A percentile compares a stretch with the other conserved stretches of the same genome.
phyloP scores from a whole-genome alignment of 768 basidiomycete species.

The Leccinum uliginosum region DNA sequence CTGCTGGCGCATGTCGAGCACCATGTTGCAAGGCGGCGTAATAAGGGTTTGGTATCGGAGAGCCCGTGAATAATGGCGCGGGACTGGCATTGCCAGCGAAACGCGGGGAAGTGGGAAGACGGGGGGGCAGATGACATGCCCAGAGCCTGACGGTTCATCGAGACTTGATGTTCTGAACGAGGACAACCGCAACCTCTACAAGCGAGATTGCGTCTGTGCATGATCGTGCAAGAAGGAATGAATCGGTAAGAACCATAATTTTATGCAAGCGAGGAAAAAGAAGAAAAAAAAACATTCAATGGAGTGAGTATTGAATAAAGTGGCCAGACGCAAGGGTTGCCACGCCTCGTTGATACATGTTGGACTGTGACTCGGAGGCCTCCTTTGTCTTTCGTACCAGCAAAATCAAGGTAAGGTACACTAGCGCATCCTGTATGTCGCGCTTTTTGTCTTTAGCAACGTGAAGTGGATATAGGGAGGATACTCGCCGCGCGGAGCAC shows the following conservation, averaged over 20 bases:
- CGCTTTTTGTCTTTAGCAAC: slow-evolving; percentile 94
- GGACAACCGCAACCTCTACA: slow-evolving; percentile 78
- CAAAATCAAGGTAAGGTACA: slow-evolving; percentile 79
- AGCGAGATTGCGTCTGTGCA: slow-evolving; percentile 65
- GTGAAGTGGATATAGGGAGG: slow-evolving; percentile 95
- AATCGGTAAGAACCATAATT: slow-evolving; percentile 41
- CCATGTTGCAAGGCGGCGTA: slow-evolving; percentile 13
- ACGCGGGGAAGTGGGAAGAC: slow-evolving; percentile 25
- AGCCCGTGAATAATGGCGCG: slow-evolving; percentile 12
- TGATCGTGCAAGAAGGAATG: slow-evolving; percentile 47
- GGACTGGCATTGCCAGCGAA: slow-evolving; percentile 18
- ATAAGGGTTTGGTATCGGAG: slow-evolving; percentile 29
- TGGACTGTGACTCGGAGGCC: slow-evolving; percentile 92
- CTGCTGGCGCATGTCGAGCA: slow-evolving; percentile 27
- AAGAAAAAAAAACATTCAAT: not conserved
- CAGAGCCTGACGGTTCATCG: slow-evolving; percentile 30
- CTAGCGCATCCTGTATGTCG: slow-evolving; percentile 92
- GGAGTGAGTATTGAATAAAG: slow-evolving; percentile 70
- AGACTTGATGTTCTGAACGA: slow-evolving; percentile 36
- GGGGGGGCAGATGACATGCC: slow-evolving; percentile 19
- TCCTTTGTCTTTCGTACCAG: slow-evolving; percentile 98
- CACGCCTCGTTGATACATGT: slow-evolving; percentile 75
- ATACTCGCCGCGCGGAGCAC: slow-evolving; percentile 56
- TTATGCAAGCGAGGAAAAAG: slow-evolving; percentile 13
- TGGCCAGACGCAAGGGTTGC: slow-evolving; percentile 75